Conservation (phyloP, 2,329 filamentous ascomycete species). For the Nectriaceae sp. region DNA sequence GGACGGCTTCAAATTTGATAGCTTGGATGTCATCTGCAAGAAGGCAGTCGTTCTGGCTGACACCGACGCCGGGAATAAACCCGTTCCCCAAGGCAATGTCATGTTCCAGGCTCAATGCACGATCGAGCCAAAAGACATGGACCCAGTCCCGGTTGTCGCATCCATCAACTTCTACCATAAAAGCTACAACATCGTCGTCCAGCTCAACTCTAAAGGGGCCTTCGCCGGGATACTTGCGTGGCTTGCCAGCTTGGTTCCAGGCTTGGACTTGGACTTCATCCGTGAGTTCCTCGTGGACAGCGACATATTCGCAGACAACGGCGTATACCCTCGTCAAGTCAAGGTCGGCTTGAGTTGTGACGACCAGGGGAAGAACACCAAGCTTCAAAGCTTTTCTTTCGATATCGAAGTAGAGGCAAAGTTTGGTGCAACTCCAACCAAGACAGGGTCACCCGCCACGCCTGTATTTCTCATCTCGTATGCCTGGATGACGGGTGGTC, state of each 20-base stretch:
- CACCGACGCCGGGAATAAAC: constrained; percentile 1
- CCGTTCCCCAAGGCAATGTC: constrained; percentile 3
- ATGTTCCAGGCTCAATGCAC: background rate
- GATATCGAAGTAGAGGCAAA: background rate
- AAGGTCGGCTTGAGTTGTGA: too few species aligned
- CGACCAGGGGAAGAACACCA: too few species aligned
- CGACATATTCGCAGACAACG: too few species aligned
- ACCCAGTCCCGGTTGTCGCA: background rate
- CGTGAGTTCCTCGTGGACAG: too few species aligned
- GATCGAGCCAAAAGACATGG: background rate
- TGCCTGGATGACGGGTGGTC: background rate
- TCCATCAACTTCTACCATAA: background rate
- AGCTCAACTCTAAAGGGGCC: background rate
- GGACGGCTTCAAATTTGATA: constrained; percentile 4
- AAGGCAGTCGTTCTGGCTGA: constrained; percentile 2
- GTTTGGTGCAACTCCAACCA: too few species aligned
- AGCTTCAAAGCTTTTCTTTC: background rate
- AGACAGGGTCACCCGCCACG: background rate
- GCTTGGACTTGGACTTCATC: background rate
- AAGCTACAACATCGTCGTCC: background rate
- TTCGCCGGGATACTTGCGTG: background rate
- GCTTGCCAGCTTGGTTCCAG: background rate
- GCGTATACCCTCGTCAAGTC: too few species aligned
- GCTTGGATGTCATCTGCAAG: constrained; percentile 7
- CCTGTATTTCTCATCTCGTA: background rate